Base-by-base conservation (phyloP, 495 filamentous ascomycete genomes). In the Podospora pseudocomata region DNA sequence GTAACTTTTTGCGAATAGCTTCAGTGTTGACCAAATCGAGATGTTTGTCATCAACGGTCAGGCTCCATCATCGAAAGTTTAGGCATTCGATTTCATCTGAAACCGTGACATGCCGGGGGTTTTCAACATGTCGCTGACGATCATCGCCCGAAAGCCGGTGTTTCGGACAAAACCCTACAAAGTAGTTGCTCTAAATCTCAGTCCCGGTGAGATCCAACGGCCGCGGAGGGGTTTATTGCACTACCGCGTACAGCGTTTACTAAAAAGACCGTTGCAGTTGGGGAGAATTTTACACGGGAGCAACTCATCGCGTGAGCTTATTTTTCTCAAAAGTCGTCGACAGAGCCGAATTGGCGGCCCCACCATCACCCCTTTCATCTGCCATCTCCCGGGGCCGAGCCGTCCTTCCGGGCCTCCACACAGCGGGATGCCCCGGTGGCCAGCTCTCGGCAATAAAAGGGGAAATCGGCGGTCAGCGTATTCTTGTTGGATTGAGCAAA, bases 301-400 rank as follows among this genome's bases (percentile, higher is more conserved):
- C 23, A 49, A 16, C 15, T 49, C 39, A 49, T 11, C 39, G 13
- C 13, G 39, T 49, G 39, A 64, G 62, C 62, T 64, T 67, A 61
- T 61, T 49, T 67, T 67, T 19, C 30, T 26, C 9, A 54, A 5
- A 18, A 23, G 62, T 16, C 15, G 1, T 64, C 26, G 1, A n/a
- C 9, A 26, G 34, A 23, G 39, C 62, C 34, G 49, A 56, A 66
- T 60, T 60, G 65, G 65, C 18, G 39, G 32, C 39, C 30, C 65
- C 65, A 67, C 56, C 34, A 3, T 49, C 32, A 20, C 32, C 26
- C 39, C 39, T 19, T 30, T 30, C 44, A 49, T 20, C 56, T 44
- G 39, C 39, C 39, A 49, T 49, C 39, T 49, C 56, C 57, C 64
- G 64, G 68, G 60, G 54, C 68, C 68, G 68, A 70, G 64, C 68